A percentile compares a stretch with the other conserved stretches of the same genome.
phyloP scores from a whole-genome alignment of 2,329 filamentous ascomycete genomes.

The Epichloe typhina region DNA sequence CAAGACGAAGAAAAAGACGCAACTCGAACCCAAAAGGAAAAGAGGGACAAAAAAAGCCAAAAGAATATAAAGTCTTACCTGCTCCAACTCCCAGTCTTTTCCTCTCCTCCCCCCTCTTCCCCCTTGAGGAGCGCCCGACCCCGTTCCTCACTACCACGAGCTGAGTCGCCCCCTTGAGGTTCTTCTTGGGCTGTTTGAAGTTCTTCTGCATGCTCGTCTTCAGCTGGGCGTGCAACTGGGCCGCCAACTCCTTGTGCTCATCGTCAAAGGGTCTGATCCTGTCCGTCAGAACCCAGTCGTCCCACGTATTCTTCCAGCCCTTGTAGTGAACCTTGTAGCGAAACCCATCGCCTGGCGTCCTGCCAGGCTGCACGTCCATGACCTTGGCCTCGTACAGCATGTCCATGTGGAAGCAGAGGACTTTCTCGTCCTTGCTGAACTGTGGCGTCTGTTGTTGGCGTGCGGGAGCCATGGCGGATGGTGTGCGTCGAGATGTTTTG shows the following conservation, averaged over 20 bases:
- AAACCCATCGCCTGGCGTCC: conserved; percentile 55
- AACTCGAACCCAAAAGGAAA: neutral
- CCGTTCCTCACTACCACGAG: conserved; percentile 67
- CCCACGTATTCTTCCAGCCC: conserved; percentile 99
- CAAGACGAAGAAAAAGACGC: neutral
- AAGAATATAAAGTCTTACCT: conserved; percentile 37
- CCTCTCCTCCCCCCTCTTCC: conserved; percentile 59
- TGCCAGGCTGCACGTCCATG: conserved; percentile 59
- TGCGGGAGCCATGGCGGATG: conserved; percentile 26
- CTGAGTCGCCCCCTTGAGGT: conserved; percentile 29
- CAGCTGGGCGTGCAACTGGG: conserved; percentile 56
- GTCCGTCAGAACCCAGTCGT: conserved; percentile 94
- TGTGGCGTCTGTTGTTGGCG: conserved; percentile 32
- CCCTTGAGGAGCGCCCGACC: conserved; percentile 45
- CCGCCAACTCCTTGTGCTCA: conserved; percentile 84
- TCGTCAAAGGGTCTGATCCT: conserved; percentile 88
- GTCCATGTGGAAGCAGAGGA: conserved; percentile 94
- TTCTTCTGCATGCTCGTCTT: conserved; percentile 42
- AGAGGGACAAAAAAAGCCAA: conserved; percentile 2
- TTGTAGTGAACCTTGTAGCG: conserved; percentile 97
- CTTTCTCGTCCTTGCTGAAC: conserved; percentile 72
- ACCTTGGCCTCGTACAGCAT: conserved; percentile 97
- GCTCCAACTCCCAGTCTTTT: conserved; percentile 72
- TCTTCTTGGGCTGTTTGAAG: conserved; percentile 41
- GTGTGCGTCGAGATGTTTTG: neutral